phyloP scores from a whole-genome alignment of 805 yeast genomes.

The Teunomyces cretensis region DNA sequence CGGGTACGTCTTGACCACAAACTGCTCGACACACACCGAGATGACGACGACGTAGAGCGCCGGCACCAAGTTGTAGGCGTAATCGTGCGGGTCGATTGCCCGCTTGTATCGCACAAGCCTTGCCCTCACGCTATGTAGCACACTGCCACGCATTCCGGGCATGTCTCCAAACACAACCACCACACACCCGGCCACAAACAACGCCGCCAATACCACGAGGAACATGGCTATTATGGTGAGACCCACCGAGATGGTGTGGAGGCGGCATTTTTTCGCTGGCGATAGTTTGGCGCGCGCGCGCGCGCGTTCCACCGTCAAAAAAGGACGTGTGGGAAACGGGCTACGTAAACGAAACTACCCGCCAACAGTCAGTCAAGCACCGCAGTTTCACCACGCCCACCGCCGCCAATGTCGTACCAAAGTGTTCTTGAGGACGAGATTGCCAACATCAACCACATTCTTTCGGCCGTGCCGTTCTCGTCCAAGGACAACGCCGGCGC shows the following conservation, averaged over 20 bases:
- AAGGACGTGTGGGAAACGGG: background rate
- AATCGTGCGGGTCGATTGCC: constrained; percentile 18
- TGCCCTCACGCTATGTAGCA: constrained; percentile 24
- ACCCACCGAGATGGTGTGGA: too few relatives aligned
- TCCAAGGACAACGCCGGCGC: constrained; percentile 14
- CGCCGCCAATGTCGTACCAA: background rate
- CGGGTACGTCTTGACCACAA: constrained; percentile 29
- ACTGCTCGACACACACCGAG: constrained; percentile 30
- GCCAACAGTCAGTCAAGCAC: too few relatives aligned
- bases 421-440: constrained; percentile 24
- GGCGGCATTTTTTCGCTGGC: background rate
- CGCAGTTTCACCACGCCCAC: too few relatives aligned
- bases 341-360: constrained; percentile 1
- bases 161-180: constrained; percentile 49
- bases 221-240: constrained; percentile 1
- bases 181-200: constrained; percentile 18
- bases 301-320: background rate
- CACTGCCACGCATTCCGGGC: constrained; percentile 40
- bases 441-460: constrained; percentile 23
- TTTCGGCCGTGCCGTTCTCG: constrained; percentile 36
- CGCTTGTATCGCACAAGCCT: constrained; percentile 8
- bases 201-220: background rate
- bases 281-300: background rate
- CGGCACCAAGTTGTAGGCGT: constrained; percentile 47
- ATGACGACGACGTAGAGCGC: constrained; percentile 37